Evolutionary conservation across 75 land plant species (phyloP), one percentile per base, ranked within the genome.

Genomic region (Chamaecyparis obtusa): DNA sequence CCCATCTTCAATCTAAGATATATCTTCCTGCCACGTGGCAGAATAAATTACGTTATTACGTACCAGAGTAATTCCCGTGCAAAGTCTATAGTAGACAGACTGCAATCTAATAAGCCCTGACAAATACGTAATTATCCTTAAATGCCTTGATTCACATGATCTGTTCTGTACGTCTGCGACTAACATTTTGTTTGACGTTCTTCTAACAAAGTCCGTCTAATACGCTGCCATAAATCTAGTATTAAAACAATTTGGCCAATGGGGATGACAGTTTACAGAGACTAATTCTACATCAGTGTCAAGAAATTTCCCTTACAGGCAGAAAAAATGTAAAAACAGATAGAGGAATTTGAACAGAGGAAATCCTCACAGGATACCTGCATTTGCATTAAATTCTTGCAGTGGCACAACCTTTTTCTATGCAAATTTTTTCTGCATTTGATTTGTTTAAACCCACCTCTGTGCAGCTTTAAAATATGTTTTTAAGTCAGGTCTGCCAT

Each of bases 351-450:
- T 64, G 69, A 6, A 24, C 9, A 64, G 69, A 0, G n/a, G 2
- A 64, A 64, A 64, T 64, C 69, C 15, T 74, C 76, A 74, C 76
- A 74, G 16, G 76, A 74, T 74, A 11, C 76, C 76, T 33, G 76
- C 76, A 74, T 24, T 15, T 74, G 76, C 76, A 74, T 32, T 74
- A 2, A 74, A 33, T 74, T 74, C 16, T 74, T 33, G 76, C 76
- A 74, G 76, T 13, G 33, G 15, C 33, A 11, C 36, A 14, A 74
- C 76, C 76, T 32, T 32, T 30, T 30, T 30, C 33, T 8, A 71
- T 9, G 33, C 9, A 24, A 39, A 30, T 6, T 7, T 17, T 57
- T 57, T 57, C 64, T 64, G 69, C 30, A 33, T 9, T 74, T 15
- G 2, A 74, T 32, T 30, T 30, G 76, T 74, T 64, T 64, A 64